These are phyloP conservation scores for Furcasterigmium sp. DNA, from an alignment of 2,329 filamentous ascomycete species.

Conservation along the genomic window DNA sequence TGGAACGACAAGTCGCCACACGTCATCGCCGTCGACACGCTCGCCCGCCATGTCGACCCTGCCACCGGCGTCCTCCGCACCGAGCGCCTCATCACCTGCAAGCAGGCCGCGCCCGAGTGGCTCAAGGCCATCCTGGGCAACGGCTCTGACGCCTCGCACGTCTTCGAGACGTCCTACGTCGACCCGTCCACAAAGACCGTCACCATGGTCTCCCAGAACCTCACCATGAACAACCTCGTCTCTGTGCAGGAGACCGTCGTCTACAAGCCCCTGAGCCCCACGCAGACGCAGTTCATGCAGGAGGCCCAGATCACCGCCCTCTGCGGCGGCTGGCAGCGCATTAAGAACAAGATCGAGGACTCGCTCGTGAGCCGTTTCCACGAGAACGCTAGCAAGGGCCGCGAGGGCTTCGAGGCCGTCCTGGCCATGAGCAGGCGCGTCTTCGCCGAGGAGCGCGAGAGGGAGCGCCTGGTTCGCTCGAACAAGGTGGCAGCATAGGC, in stretches of 20 bases:
- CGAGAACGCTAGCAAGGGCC: slow-evolving; percentile 85
- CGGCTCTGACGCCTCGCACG: slow-evolving; percentile 73
- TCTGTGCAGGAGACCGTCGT: slow-evolving; percentile 89
- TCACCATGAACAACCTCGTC: slow-evolving; percentile 87
- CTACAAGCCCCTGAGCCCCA: slow-evolving; percentile 60
- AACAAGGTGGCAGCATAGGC: slow-evolving; percentile 8
- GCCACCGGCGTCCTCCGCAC: slow-evolving; percentile 55
- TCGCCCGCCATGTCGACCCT: slow-evolving; percentile 61
- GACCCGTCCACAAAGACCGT: slow-evolving; percentile 78
- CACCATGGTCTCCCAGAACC: slow-evolving; percentile 93
- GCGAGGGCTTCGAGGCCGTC: slow-evolving; percentile 92
- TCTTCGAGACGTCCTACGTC: slow-evolving; percentile 95
- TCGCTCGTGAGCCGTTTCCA: slow-evolving; percentile 81
- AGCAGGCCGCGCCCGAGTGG: slow-evolving; percentile 68
- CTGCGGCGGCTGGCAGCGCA: slow-evolving; percentile 94
- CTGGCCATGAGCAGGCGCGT: slow-evolving; percentile 88
- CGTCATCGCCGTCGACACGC: slow-evolving; percentile 90
- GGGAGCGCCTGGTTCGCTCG: slow-evolving; percentile 27
- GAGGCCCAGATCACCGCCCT: slow-evolving; percentile 89
- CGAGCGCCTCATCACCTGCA: slow-evolving; percentile 58
- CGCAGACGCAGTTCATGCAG: slow-evolving; percentile 77
- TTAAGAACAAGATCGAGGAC: slow-evolving; percentile 95
- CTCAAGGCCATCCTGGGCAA: slow-evolving; percentile 71
- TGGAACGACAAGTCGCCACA: slow-evolving; percentile 99
- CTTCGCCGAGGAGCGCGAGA: slow-evolving; percentile 82